phyloP scores from a whole-genome alignment of 805 yeast genomes.

The Yamadazyma kitorensis region DNA sequence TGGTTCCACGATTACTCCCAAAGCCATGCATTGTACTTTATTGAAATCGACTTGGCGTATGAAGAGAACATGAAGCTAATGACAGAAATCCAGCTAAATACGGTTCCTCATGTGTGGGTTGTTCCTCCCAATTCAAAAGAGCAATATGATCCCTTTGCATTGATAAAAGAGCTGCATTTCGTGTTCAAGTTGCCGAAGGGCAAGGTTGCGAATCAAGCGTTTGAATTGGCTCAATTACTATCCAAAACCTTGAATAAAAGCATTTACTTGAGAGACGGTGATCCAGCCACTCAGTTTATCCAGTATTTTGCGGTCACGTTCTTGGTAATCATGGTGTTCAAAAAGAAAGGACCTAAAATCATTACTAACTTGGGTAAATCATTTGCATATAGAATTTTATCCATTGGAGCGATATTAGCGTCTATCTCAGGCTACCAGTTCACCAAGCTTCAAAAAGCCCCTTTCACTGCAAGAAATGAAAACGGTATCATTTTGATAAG shows the following conservation, averaged over 20 bases:
- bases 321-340: slow-evolving; percentile 42
- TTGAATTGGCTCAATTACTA: slow-evolving; percentile 54
- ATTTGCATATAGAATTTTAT: slow-evolving; percentile 19
- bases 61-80: slow-evolving; percentile 40
- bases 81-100: slow-evolving; percentile 37
- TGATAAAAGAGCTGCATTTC: slow-evolving; percentile 27
- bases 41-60: slow-evolving; percentile 48
- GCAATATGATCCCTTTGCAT: slow-evolving; percentile 18
- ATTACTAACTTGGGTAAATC: slow-evolving; percentile 14
- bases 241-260: slow-evolving; percentile 43
- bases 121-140: slow-evolving; percentile 47
- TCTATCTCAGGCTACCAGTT: slow-evolving; percentile 65
- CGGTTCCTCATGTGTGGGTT: slow-evolving; percentile 68
- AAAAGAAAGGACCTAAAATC: slow-evolving; percentile 41
- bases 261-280: slow-evolving; percentile 40
- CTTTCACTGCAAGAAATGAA: slow-evolving; percentile 56
- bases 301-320: slow-evolving; percentile 48
- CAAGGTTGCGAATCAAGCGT: slow-evolving; percentile 31
- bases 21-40: slow-evolving; percentile 42
- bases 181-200: slow-evolving; percentile 38
- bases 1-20: slow-evolving; percentile 44
- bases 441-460: slow-evolving; percentile 56
- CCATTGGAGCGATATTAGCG: slow-evolving; percentile 40
- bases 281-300: slow-evolving; percentile 41
- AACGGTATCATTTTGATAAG: slow-evolving; percentile 54